Evolutionary conservation across 306 rosid genomes (phyloP), one percentile per base, ranked within the genome.

Genomic region (Cyclanthera cordifolia): DNA sequence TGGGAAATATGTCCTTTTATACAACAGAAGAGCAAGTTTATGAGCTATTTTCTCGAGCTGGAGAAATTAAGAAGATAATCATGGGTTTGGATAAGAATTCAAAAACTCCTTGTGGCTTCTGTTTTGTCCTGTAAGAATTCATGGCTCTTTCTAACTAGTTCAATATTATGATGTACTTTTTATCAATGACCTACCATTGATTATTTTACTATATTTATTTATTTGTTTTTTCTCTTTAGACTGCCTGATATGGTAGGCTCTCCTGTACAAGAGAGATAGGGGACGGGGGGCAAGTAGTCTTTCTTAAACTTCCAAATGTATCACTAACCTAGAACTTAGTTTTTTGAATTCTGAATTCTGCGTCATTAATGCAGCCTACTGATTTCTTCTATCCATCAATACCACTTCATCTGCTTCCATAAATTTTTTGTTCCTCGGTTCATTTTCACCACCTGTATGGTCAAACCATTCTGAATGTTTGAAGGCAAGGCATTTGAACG

Each of bases 71-170:
- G 82, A 93, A 89, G 82, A 89, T 93, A 19, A 89, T 89, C 51
- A 89, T 93, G 98, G 98, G 98, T 17, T 84, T 93, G 94, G 98
- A 93, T 71, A 93, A 93, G 86, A 93, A 93, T 79, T 47, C 98
- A 0, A 87, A 93, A 82, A 92, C 96, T 0, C 98, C 98, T 14
- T 92, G 96, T 16, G 96, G 98, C 28, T 92, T 92, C 72, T 89
- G 96, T 80, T 92, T 89, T 73, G 90, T 87, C 65, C 67, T 85
- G 97, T 92, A 82, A 84, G 93, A 6, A 20, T 56, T 23, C 43
- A 1, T 59, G 72, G 65, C 30, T 58, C 66, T 52, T 74, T 24
- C 37, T 53, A 52, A 37, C 34, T 69, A 1, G 41, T 74, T 10
- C 51, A 46, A 59, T 8, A 17, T 54, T 1, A 24, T 46, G 54